These are phyloP conservation scores for Microdochium paspali DNA, from an alignment of 2,329 filamentous ascomycete genomes.

Conservation along the genomic window DNA sequence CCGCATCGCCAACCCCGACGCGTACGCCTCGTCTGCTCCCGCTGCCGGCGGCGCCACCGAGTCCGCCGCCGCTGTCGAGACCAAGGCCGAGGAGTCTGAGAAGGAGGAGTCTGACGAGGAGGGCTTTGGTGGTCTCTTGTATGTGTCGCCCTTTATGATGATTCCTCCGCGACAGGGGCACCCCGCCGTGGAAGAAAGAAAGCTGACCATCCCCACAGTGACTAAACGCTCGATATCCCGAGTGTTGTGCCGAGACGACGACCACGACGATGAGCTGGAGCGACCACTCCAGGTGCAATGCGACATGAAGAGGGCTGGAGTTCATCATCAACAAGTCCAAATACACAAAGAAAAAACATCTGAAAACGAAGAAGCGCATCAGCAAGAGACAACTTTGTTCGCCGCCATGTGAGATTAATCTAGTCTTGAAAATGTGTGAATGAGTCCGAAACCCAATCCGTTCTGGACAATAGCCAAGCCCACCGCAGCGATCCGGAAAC, in stretches of 20 bases:
- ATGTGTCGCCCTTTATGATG: constrained; percentile 26
- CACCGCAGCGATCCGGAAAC: too few species aligned
- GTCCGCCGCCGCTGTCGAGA: constrained; percentile 42
- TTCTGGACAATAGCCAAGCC: too few species aligned
- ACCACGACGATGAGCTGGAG: constrained; percentile 16
- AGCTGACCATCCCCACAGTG: constrained; percentile 34
- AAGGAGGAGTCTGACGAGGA: constrained; percentile 61
- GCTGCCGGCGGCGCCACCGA: constrained; percentile 48
- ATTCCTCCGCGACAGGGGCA: not conserved
- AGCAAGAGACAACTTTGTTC: too few species aligned
- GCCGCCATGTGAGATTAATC: too few species aligned
- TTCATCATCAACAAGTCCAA: constrained; percentile 1
- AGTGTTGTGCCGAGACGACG: not conserved
- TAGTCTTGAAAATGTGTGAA: too few species aligned
- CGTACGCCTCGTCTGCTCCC: constrained; percentile 79
- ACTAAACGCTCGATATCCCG: constrained; percentile 33
- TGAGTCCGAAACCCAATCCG: too few species aligned
- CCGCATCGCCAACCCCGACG: constrained; percentile 97
- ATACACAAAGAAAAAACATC: not conserved
- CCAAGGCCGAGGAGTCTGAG: constrained; percentile 57
- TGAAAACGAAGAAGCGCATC: not conserved
- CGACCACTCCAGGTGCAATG: constrained; percentile 27
- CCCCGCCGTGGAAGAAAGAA: not conserved
- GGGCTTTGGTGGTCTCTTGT: constrained; percentile 77
- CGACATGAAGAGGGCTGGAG: not conserved